These are phyloP conservation scores for Paracoccidioides lutzii DNA, from an alignment of 2,329 filamentous ascomycete genomes.

Conservation along the genomic window DNA sequence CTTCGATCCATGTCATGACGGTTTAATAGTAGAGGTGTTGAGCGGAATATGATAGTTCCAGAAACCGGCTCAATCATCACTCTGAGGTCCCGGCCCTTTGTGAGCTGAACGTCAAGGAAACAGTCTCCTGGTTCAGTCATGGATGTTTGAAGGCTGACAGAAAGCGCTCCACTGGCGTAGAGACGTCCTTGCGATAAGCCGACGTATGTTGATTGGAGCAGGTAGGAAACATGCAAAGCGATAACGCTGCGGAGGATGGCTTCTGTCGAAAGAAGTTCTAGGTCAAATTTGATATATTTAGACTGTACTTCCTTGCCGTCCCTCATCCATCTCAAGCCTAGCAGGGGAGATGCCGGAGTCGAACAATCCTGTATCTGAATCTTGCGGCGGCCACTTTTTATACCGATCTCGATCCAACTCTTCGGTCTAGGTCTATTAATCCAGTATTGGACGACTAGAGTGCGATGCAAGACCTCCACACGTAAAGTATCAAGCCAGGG, in stretches of 20 bases:
- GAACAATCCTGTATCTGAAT: conserved; percentile 4
- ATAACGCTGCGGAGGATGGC: conserved; percentile 60
- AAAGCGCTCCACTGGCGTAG: conserved; percentile 48
- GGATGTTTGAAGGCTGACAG: conserved; percentile 46
- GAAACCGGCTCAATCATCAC: conserved; percentile 65
- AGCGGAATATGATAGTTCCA: conserved; percentile 60
- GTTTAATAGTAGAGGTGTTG: conserved; percentile 44
- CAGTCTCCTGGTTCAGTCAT: conserved; percentile 53
- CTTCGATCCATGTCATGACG: conserved; percentile 56
- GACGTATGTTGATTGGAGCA: conserved; percentile 54
- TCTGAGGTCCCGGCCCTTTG: conserved; percentile 45
- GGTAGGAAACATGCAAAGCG: conserved; percentile 58
- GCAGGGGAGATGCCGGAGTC: conserved; percentile 17
- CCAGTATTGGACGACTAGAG: conserved; percentile 88
- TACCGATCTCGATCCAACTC: conserved; percentile 82
- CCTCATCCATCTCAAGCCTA: conserved; percentile 62
- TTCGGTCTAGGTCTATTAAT: conserved; percentile 55
- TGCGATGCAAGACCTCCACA: conserved; percentile 67
- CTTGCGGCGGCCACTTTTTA: conserved; percentile 31
- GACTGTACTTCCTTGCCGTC: conserved; percentile 57
- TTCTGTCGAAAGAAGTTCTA: conserved; percentile 58
- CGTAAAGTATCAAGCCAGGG: conserved; percentile 68
- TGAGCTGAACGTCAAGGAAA: conserved; percentile 55
- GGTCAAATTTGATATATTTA: conserved; percentile 54
- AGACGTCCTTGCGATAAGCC: conserved; percentile 48